phyloP scores from a whole-genome alignment of 2,329 filamentous ascomycete genomes.

The Lachnellula occidentalis region DNA sequence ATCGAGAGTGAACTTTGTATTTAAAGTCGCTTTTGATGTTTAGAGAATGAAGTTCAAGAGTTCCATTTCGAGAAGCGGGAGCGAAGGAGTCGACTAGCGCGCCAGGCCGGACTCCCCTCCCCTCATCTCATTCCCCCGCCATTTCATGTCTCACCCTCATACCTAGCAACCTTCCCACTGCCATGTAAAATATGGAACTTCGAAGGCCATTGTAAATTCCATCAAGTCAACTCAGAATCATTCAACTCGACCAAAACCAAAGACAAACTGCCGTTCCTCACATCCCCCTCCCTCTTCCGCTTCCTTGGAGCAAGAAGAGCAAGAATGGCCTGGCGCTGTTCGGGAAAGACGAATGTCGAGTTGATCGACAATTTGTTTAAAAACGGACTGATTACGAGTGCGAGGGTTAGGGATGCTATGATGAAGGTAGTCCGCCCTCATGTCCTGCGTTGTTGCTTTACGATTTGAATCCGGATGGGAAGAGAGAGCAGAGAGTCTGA shows the following conservation, averaged over 20 bases:
- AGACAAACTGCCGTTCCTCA: not conserved
- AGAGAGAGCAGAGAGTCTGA: constrained; percentile 4
- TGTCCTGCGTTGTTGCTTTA: not conserved
- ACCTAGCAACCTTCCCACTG: not conserved
- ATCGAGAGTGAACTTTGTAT: no score
- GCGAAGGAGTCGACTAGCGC: no score
- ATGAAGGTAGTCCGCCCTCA: constrained; percentile 47
- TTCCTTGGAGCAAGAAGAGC: not conserved
- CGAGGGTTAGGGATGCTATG: constrained; percentile 74
- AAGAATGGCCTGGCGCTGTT: constrained; percentile 91
- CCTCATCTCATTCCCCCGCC: not conserved
- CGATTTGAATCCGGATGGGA: not conserved
- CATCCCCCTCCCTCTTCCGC: not conserved
- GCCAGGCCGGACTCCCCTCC: no score
- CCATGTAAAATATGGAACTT: no score
- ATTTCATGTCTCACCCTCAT: not conserved
- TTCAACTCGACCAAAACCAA: not conserved
- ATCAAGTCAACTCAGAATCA: not conserved
- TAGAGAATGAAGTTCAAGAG: no score
- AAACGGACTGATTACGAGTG: constrained; percentile 66
- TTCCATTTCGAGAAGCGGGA: no score
- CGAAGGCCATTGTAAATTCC: no score
- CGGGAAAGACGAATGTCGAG: constrained; percentile 65
- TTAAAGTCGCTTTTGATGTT: no score
- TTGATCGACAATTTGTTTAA: constrained; percentile 73